Evolutionary conservation across 1,139 yeast genomes (phyloP), one percentile per base, ranked within the genome.

Genomic region (Debaryomycetaceae sp.): DNA sequence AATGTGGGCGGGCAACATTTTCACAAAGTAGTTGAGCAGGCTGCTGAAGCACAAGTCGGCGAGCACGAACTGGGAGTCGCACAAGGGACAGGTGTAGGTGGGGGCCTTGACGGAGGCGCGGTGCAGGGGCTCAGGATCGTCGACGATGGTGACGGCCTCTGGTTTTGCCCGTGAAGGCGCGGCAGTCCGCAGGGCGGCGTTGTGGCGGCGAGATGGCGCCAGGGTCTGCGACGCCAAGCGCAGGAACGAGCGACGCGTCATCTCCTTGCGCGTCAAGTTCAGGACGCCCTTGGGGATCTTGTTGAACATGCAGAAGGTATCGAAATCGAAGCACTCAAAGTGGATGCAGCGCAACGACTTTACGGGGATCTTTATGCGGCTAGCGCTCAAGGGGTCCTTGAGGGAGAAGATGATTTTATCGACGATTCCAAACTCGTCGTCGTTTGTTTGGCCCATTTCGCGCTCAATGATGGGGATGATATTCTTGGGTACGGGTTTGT

Each of bases 311-410:
- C 71, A 64, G 34, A 64, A 64, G 30, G 50, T 58, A 11, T 61
- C 62, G 36, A 56, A 62, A 37, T 64, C 71, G 44, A 64, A 64
- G 40, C 71, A 63, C 41, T 62, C 70, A 37, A 64, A 62, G 40
- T 64, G 71, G 20, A 40, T 40, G 37, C 71, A 64, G 2, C 37
- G 35, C 8, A 41, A 36, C 3, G 68, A 52, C 38, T 61, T 63
- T 3, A 64, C 62, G 1, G 71, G 71, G 6, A 63, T 42, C 23
- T 44, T 39, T 25, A 64, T 62, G 32, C 53, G 56, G 25, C 60
- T 53, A 18, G 62, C 62, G 15, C 59, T 38, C 13, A 41, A 27
- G 2, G 45, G 45, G 27, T 41, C 45, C 15, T 34, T 37, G 16
- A 41, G 32, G 3, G 44, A 35, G 25, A 39, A 41, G 3, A 38